A percentile compares a stretch with the other conserved stretches of the same genome.
These are phyloP conservation scores for Alternaria longipes DNA, from an alignment of 2,329 filamentous ascomycete genomes.

Conservation along the genomic window DNA sequence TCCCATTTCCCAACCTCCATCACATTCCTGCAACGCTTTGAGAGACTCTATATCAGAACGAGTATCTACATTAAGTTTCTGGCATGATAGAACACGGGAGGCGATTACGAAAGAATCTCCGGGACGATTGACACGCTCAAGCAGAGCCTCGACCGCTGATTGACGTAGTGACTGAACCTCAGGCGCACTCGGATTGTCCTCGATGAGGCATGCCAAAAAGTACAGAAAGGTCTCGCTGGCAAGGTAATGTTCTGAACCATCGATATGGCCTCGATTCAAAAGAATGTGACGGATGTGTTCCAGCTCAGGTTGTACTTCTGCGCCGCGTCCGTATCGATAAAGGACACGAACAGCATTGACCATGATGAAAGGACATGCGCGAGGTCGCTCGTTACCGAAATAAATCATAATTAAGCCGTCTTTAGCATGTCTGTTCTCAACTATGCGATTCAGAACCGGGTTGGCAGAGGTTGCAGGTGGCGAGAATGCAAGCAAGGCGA, in stretches of 20 bases:
- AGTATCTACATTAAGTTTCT: constrained; percentile 31
- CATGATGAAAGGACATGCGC: constrained; percentile 42
- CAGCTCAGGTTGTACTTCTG: constrained; percentile 33
- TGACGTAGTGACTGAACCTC: constrained; percentile 31
- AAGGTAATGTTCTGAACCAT: constrained; percentile 46
- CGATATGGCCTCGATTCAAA: constrained; percentile 36
- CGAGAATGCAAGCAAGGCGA: constrained; percentile 38
- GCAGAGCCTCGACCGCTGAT: constrained; percentile 32
- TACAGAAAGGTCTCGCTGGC: constrained; percentile 47
- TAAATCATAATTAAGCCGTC: constrained; percentile 53
- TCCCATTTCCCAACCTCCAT: constrained; percentile 49
- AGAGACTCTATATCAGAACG: constrained; percentile 26
- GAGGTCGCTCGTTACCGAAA: constrained; percentile 37
- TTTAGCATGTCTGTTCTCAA: constrained; percentile 50
- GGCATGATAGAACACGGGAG: constrained; percentile 41
- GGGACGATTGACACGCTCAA: constrained; percentile 32
- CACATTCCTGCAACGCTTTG: constrained; percentile 40
- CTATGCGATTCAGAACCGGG: constrained; percentile 19
- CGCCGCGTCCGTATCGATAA: constrained; percentile 40
- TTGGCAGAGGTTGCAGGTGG: constrained; percentile 14
- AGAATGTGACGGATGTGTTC: constrained; percentile 31
- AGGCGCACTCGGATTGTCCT: constrained; percentile 24
- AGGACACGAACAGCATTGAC: constrained; percentile 48
- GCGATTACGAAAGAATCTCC: constrained; percentile 39
- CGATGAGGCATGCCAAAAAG: constrained; percentile 38